Evolutionary conservation across 306 rosid genomes (phyloP).

Genomic region (Vigna nakashimae): DNA sequence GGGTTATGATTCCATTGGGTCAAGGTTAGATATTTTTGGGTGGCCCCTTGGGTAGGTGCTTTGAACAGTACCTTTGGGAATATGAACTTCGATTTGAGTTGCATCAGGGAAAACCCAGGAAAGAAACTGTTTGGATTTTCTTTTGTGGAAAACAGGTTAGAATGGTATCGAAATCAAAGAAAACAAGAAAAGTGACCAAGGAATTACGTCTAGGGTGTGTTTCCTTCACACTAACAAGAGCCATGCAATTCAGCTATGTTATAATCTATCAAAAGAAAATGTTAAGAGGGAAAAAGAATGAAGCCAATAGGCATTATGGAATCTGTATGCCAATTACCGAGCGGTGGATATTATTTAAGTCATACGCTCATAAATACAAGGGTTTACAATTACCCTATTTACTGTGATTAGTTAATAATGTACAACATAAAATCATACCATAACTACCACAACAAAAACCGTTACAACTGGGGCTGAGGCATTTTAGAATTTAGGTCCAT

Average conservation of each 20-base stretch:
- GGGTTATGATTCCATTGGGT: background rate
- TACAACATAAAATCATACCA: background rate
- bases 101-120: background rate
- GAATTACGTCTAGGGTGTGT: background rate
- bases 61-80: background rate
- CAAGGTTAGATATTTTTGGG: constrained; percentile 1
- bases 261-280: background rate
- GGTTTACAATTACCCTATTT: too few species aligned
- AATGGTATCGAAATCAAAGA: background rate
- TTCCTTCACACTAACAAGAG: background rate
- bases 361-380: background rate
- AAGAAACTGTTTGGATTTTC: background rate
- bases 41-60: background rate
- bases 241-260: background rate
- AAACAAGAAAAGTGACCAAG: background rate
- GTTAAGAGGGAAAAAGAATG: background rate
- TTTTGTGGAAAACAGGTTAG: background rate
- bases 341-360: background rate
- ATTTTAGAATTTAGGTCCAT: background rate
- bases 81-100: background rate
- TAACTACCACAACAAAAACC: background rate
- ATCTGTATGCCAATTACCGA: background rate
- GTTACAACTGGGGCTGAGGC: background rate
- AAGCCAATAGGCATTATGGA: background rate
- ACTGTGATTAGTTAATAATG: too few species aligned